Conservation (phyloP, 495 filamentous ascomycete species). For the Penicillium arizonense region DNA sequence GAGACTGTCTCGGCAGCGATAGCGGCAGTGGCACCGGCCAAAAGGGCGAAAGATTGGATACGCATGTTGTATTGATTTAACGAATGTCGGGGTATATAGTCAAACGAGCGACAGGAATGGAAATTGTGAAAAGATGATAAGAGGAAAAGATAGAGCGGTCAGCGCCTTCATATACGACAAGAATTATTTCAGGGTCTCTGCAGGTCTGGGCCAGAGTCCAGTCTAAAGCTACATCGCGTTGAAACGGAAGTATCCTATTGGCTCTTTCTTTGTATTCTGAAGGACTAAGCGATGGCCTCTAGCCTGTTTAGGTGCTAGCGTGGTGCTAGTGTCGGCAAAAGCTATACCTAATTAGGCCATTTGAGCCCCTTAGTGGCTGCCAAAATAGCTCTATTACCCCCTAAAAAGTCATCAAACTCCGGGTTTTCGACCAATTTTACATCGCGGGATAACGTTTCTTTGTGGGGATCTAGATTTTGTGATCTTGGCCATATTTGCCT, state of each 20-base stretch:
- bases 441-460: too few relatives aligned
- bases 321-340: background rate
- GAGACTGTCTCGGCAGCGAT: slow-evolving; percentile 11
- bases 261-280: background rate
- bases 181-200: background rate
- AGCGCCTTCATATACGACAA: background rate
- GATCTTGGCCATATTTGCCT: too few relatives aligned
- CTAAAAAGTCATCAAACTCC: background rate
- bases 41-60: slow-evolving; percentile 12
- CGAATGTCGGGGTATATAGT: background rate
- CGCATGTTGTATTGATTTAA: slow-evolving; percentile 10
- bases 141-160: background rate
- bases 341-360: background rate
- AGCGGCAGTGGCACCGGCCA: slow-evolving; percentile 10
- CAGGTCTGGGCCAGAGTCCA: background rate
- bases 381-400: background rate
- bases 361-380: background rate
- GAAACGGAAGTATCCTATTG: background rate
- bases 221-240: background rate
- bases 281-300: background rate
- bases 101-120: background rate
- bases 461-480: too few relatives aligned
- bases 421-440: background rate
- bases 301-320: background rate
- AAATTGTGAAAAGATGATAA: background rate